Base-by-base conservation (phyloP, 164 flowering plant genomes). In the Cinnamomum micranthum region DNA sequence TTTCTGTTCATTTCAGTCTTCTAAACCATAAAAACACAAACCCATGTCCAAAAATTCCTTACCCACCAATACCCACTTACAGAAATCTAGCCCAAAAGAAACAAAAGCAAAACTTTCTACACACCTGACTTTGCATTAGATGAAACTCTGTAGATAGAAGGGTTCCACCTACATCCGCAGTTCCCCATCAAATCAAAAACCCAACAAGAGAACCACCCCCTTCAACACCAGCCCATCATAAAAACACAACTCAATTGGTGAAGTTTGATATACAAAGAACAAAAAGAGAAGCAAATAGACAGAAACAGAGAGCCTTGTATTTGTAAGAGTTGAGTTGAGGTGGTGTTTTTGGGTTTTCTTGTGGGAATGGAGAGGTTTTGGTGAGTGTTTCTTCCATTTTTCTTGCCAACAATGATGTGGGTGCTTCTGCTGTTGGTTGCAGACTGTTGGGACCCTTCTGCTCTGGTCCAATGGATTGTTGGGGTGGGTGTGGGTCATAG, bases 121-220 rank as follows among this genome's bases (percentile, higher is more conserved):
- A 13, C 14, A 68, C 70, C 70, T 68, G 70, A 68, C 70, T 68
- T 68, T 28, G 28, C 85, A 82, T 88, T 91, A 15, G 93, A 83
- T 59, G 91, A 88, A 62, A 89, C 88, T 78, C 85, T 82, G 79
- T 87, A 80, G 76, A 81, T 75, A 27, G 87, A 84, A 68, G 88
- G 84, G 52, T 87, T 78, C 82, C 85, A 79, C 73, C 83, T 74
- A 82, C 75, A 88, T 75, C 85, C 86, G 82, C 91, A 88, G 79
- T 90, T 91, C 63, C 96, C 94, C 96, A 75, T 75, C 72, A 68
- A 60, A 68, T 59, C 67, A 68, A 51, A 68, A 51, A 74, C 51
- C 50, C 47, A 41, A 9, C 47, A 41, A 41, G 47, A 41, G 35
- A 31, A 31, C 6, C 27, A 50, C 62, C 50, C 28, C 10, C 47